Conservation (phyloP, 139 green algal genomes). For the Volvox reticuliferus region DNA sequence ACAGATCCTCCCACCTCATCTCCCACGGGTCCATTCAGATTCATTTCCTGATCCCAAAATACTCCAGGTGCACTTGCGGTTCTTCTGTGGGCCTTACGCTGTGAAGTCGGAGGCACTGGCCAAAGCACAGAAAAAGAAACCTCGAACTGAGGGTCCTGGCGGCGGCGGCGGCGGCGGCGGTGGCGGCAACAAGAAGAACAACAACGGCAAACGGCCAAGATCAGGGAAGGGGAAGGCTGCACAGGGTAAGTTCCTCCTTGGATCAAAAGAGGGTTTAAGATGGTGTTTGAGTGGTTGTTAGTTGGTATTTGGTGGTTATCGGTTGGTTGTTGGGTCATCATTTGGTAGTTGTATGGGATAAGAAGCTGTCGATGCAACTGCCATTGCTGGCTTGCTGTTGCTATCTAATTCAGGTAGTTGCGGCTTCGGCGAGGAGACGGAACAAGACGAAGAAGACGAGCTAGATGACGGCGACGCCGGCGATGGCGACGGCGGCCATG, state of each 20-base stretch:
- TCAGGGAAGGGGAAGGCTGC: not conserved
- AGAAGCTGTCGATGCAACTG: too few relatives aligned
- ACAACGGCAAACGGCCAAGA: constrained; percentile 19
- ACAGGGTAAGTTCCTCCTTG: not conserved
- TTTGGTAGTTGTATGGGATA: too few relatives aligned
- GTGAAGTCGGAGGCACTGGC: constrained; percentile 85
- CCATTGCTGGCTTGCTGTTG: too few relatives aligned
- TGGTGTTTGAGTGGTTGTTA: not conserved
- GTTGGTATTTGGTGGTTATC: too few relatives aligned
- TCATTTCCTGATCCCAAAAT: too few relatives aligned
- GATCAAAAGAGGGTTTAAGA: too few relatives aligned
- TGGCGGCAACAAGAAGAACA: not conserved
- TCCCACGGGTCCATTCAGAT: too few relatives aligned
- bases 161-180: not conserved
- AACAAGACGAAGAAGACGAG: constrained; percentile 42
- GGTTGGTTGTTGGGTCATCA: too few relatives aligned
- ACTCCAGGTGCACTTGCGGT: constrained; percentile 71
- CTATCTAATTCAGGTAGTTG: not conserved
- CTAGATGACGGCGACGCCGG: not conserved
- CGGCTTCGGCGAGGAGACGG: not conserved
- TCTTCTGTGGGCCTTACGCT: constrained; percentile 94
- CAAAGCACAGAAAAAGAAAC: constrained; percentile 87
- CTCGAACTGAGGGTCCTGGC: constrained; percentile 13
- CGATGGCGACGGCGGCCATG: not conserved
- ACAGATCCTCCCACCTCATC: too few relatives aligned